Evolutionary conservation across 768 basidiomycete genomes (phyloP), one percentile per base, ranked within the genome.

Genomic region (Suillus brevipes): DNA sequence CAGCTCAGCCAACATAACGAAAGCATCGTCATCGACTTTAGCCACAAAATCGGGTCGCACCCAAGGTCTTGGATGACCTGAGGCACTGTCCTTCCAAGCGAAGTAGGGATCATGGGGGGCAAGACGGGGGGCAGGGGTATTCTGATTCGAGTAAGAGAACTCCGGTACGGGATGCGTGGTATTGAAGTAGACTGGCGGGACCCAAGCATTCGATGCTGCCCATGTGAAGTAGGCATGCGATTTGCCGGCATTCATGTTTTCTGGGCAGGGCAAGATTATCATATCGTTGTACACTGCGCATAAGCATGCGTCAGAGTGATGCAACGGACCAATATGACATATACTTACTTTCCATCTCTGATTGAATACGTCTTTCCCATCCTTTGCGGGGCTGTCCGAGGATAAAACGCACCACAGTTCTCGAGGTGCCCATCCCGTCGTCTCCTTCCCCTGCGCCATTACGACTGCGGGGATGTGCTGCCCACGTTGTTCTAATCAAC

Each of bases 231-330:
- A 99, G 2, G 90, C 86, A 73, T 97, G 84, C 6, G 92, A 92
- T 78, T 99, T 99, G 64, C 97, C 97, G 57, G 85, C 80, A 77
- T 99, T 98, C 97, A 99, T 98, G 77, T 98, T 97, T 79, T 99
- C 97, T 12, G 85, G 72, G 52, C 89, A 87, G 34, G 94, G 91
- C 52, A 97, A 83, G 57, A 96, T 83, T 67, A 95, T 80, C 64
- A 96, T 90, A 74, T 95, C 94, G 72, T 94, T 91, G 75, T 89
- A 94, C 75, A 85, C 92, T 94, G 73, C 42, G n/a, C 1, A 50
- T 52, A 31, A 43, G 62, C 61, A 70, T 47, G 47, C 45, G 43
- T 63, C 58, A 69, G 60, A 52, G 60, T 13, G 52, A 57, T 64
- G 55, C 53, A 67, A 55, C 14, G 63, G 25, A 59, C 9, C 4